Evolutionary conservation across 139 green algal genomes (phyloP).

Genomic region (Pycnococcus provasolii): DNA sequence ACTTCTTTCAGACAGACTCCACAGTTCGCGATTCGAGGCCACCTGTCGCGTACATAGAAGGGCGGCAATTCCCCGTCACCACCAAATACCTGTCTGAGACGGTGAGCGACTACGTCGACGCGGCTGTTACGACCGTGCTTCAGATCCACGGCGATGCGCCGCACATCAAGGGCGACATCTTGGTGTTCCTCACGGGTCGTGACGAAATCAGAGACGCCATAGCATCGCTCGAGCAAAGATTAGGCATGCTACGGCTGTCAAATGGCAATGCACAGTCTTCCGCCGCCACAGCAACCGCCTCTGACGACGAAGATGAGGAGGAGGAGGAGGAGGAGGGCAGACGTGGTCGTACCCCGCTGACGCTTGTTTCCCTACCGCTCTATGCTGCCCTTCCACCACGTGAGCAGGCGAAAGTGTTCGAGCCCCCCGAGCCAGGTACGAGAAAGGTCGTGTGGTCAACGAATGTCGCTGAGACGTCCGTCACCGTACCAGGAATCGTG

Average conservation of each 20-base stretch:
- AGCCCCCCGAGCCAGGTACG: constrained; percentile 44
- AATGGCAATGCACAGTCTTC: constrained; percentile 84
- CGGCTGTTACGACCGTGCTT: constrained; percentile 89
- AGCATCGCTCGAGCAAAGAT: constrained; percentile 1
- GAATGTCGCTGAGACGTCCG: constrained; percentile 80
- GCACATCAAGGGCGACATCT: constrained; percentile 73
- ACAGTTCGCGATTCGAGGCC: constrained; percentile 71
- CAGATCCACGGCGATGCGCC: constrained; percentile 83
- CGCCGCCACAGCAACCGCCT: constrained; percentile 74
- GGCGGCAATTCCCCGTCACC: constrained; percentile 42
- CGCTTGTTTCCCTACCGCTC: constrained; percentile 50
- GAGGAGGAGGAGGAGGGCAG: not conserved
- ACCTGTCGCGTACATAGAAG: constrained; percentile 47
- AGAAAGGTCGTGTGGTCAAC: constrained; percentile 75
- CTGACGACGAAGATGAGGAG: constrained; percentile 56
- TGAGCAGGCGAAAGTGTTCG: constrained; percentile 68
- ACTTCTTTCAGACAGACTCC: constrained; percentile 51
- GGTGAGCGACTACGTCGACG: constrained; percentile 43
- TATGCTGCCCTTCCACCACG: constrained; percentile 78
- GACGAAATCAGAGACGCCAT: constrained; percentile 87
- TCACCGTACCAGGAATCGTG: constrained; percentile 55
- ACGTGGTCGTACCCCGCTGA: constrained; percentile 27
- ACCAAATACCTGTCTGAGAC: constrained; percentile 11
- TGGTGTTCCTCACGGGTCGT: constrained; percentile 94
- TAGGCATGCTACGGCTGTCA: constrained; percentile 61